Evolutionary conservation across 2,329 filamentous ascomycete genomes (phyloP), one percentile per base, ranked within the genome.

Genomic region (Xylaria sp.): DNA sequence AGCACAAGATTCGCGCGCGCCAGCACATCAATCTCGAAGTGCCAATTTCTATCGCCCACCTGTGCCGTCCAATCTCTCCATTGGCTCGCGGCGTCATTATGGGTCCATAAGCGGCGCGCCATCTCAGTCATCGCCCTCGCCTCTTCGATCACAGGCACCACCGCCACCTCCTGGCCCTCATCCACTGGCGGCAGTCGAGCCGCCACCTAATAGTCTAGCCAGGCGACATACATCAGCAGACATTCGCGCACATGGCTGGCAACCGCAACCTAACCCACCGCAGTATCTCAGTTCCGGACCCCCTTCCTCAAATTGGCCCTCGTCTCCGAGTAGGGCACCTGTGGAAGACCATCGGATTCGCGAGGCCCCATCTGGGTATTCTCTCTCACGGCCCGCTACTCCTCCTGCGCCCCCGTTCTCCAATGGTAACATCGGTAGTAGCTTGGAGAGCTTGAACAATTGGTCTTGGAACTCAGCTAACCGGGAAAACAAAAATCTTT

Each of bases 161-260:
- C 88, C 90, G 16, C 88, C 89, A n/a, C 90, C 90, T 13, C 80
- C 82, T 47, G 77, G 78, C 21, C 80, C 84, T 76, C 92, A 93
- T 76, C 90, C 90, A 40, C 84, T 91, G 23, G 87, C 91, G 21
- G 84, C 88, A 66, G 85, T 88, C 37, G 85, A 90, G 74, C 85
- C 87, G 29, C 87, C 89, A 40, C 89, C 90, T 42, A 87, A 89
- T 65, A 94, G 90, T 75, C 85, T 97, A 55, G 88, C 90, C 53
- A 90, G 95, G 71, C 89, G 95, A 69, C 96, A 99, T 81, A 99
- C 96, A 1, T 95, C 94, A 47, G 96, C 96, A 67, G 96, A 99
- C 78, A 98, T 99, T 74, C 91, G 96, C 62, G 91, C 94, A 75
- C 92, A 94, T 78, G 93, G 92, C 44, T 95, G 92, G 90, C 91